phyloP scores from a whole-genome alignment of 2,329 filamentous ascomycete genomes.

The Ceratocystis papillata region DNA sequence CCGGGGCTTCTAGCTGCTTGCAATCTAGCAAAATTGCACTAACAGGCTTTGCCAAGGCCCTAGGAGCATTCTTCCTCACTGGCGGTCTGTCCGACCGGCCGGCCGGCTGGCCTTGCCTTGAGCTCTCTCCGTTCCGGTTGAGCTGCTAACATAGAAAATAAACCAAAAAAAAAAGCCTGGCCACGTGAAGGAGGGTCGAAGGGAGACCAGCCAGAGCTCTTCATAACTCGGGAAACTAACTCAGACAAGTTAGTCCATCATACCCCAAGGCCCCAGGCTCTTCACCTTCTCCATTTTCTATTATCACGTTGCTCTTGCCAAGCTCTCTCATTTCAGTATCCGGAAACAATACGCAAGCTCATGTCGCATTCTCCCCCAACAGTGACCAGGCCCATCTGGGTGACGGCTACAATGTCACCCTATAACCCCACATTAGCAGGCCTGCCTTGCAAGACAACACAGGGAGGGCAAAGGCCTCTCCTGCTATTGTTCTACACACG shows the following conservation, averaged over 20 bases:
- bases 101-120: neutral
- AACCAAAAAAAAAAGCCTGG: neutral
- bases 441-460: neutral
- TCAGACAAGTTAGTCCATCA: neutral
- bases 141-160: neutral
- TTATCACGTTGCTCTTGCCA: slow-evolving; percentile 4
- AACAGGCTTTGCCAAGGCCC: neutral
- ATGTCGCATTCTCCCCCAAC: neutral
- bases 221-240: neutral
- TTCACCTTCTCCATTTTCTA: neutral
- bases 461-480: neutral
- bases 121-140: neutral
- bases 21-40: neutral
- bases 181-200: neutral
- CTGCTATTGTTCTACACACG: neutral
- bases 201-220: neutral
- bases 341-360: neutral
- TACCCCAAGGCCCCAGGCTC: neutral
- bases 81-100: neutral
- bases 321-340: neutral
- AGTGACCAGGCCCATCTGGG: neutral
- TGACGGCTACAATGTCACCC: neutral
- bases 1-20: neutral
- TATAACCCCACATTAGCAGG: neutral
- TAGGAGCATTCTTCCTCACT: neutral